A percentile compares a stretch with the other conserved stretches of the same genome.
phyloP scores from a whole-genome alignment of 2,329 filamentous ascomycete species.

The Fusarium mexicanum region DNA sequence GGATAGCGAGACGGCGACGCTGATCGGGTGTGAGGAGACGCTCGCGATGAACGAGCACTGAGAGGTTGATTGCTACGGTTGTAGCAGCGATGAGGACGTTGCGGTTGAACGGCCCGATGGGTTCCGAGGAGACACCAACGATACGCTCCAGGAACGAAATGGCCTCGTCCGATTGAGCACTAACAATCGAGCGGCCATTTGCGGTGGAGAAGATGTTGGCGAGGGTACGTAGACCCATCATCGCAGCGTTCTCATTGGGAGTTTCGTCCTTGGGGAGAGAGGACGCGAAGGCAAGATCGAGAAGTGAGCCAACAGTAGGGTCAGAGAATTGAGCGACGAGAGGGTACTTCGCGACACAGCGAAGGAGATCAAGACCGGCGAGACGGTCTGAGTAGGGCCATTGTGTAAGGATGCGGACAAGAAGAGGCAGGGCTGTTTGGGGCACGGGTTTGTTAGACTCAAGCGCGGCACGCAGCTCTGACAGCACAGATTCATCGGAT shows the following conservation, averaged over 20 bases:
- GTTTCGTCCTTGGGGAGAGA: slow-evolving; percentile 59
- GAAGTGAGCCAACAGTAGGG: slow-evolving; percentile 63
- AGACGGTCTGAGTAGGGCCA: slow-evolving; percentile 87
- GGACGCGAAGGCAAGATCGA: slow-evolving; percentile 62
- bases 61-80: slow-evolving; percentile 85
- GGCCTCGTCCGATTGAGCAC: slow-evolving; percentile 66
- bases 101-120: slow-evolving; percentile 70
- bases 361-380: slow-evolving; percentile 85
- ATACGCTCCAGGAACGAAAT: slow-evolving; percentile 72
- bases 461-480: slow-evolving; percentile 69
- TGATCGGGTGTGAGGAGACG: slow-evolving; percentile 50
- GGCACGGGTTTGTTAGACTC: slow-evolving; percentile 64
- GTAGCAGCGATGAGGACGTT: slow-evolving; percentile 85
- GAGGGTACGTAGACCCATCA: slow-evolving; percentile 85
- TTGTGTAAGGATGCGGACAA: slow-evolving; percentile 75
- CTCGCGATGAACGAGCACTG: slow-evolving; percentile 71
- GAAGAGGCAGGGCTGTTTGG: slow-evolving; percentile 66
- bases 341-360: slow-evolving; percentile 79
- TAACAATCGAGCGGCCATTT: slow-evolving; percentile 73
- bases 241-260: slow-evolving; percentile 80
- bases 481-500: slow-evolving; percentile 71
- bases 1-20: slow-evolving; percentile 61
- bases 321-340: slow-evolving; percentile 70
- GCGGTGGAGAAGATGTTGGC: slow-evolving; percentile 84
- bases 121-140: slow-evolving; percentile 59